Evolutionary conservation across 2,329 filamentous ascomycete species (phyloP).

Genomic region (Alternaria arbusti): DNA sequence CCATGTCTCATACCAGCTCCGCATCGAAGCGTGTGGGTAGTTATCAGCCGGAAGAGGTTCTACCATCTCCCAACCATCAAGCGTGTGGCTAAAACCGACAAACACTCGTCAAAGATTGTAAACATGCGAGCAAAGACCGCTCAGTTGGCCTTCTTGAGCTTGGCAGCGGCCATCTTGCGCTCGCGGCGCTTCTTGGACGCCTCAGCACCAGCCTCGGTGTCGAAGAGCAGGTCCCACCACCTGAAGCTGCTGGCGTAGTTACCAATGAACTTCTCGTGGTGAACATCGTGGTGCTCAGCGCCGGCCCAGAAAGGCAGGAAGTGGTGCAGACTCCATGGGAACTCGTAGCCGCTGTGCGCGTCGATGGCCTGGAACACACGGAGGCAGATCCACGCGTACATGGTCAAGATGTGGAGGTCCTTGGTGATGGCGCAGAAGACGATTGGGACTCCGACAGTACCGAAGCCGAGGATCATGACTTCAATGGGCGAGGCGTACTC

Average conservation of each 20-base stretch:
- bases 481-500: conserved; percentile 98
- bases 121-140: background rate
- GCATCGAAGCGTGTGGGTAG: conserved; percentile 7
- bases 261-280: conserved; percentile 98
- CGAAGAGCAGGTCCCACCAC: conserved; percentile 96
- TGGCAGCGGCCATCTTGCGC: conserved; percentile 66
- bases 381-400: conserved; percentile 95
- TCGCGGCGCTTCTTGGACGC: conserved; percentile 84
- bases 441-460: conserved; percentile 82
- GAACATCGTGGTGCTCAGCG: conserved; percentile 92
- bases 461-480: conserved; percentile 90
- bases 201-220: conserved; percentile 91
- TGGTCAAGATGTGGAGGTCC: conserved; percentile 92
- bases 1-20: conserved; percentile 19
- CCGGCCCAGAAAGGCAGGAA: conserved; percentile 98
- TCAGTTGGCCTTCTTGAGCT: conserved; percentile 59
- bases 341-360: conserved; percentile 96
- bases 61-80: background rate
- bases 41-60: background rate
- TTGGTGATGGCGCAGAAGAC: conserved; percentile 82
- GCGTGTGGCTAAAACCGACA: conserved; percentile 19
- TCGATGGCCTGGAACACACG: conserved; percentile 98
- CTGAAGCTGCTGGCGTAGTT: conserved; percentile 98
- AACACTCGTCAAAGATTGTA: background rate
- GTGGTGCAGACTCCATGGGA: conserved; percentile 95